Evolutionary conservation across 2,329 filamentous ascomycete genomes (phyloP).

Genomic region (Albifimbria verrucaria): DNA sequence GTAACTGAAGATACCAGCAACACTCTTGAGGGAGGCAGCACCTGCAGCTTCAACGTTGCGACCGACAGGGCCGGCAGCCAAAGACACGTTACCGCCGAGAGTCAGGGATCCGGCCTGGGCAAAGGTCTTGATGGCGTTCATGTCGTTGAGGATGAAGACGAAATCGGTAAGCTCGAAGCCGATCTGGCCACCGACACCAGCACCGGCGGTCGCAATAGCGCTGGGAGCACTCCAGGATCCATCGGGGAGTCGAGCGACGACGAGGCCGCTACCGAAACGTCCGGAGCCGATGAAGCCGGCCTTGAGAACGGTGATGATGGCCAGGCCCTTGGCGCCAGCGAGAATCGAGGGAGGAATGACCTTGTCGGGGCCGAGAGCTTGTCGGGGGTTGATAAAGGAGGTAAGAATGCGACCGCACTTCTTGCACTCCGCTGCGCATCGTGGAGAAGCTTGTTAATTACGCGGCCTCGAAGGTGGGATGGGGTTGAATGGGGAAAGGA

Average conservation of each 20-base stretch:
- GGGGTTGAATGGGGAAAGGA: constrained; percentile 13
- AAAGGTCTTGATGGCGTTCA: constrained; percentile 85
- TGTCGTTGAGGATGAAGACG: constrained; percentile 96
- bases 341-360: constrained; percentile 90
- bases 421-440: constrained; percentile 81
- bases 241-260: constrained; percentile 74
- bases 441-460: constrained; percentile 9
- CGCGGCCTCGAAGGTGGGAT: constrained; percentile 7
- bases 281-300: constrained; percentile 82
- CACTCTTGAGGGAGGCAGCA: constrained; percentile 82
- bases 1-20: constrained; percentile 93
- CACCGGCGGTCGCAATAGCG: constrained; percentile 77
- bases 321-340: constrained; percentile 86
- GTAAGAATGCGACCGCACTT: constrained; percentile 95
- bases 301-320: constrained; percentile 82
- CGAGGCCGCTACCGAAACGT: constrained; percentile 77
- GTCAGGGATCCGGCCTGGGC: constrained; percentile 89
- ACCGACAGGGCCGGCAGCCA: constrained; percentile 90
- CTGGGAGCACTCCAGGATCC: constrained; percentile 79
- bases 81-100: constrained; percentile 91
- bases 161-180: constrained; percentile 90
- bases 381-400: constrained; percentile 90
- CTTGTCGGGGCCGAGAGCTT: constrained; percentile 94
- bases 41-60: constrained; percentile 95
- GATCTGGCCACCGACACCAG: constrained; percentile 81